Evolutionary conservation across 208 protist species (phyloP).

Genomic region (Kentomonas sorsogonicus): DNA sequence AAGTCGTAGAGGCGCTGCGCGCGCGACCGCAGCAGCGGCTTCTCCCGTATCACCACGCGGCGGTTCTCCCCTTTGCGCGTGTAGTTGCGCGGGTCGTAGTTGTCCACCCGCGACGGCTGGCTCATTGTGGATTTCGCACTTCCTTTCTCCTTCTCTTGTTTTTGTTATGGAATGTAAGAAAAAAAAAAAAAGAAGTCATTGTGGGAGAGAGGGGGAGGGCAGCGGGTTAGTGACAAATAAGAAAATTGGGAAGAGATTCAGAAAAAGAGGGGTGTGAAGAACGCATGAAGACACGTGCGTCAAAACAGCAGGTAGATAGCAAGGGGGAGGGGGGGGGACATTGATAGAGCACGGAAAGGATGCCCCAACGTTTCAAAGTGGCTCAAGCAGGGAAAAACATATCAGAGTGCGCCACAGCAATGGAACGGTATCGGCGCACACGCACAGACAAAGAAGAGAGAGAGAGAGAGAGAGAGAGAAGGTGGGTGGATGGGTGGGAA

Average conservation of each 20-base stretch:
- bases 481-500: background rate
- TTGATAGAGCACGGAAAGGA: too few relatives aligned
- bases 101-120: constrained; percentile 46
- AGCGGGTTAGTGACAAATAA: too few relatives aligned
- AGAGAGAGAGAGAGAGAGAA: background rate
- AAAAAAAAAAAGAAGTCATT: background rate
- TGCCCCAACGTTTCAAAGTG: too few relatives aligned
- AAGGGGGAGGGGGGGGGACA: too few relatives aligned
- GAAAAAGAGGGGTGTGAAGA: too few relatives aligned
- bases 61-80: constrained; percentile 45
- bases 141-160: background rate
- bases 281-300: too few relatives aligned
- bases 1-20: constrained; percentile 55
- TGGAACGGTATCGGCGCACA: background rate
- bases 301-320: too few relatives aligned
- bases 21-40: constrained; percentile 68
- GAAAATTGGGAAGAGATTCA: background rate
- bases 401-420: background rate
- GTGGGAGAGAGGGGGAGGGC: too few relatives aligned
- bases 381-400: constrained; percentile 1
- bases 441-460: background rate
- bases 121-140: constrained; percentile 13
- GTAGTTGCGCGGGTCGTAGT: constrained; percentile 67
- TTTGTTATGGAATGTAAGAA: background rate
- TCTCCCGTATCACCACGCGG: constrained; percentile 75